These are phyloP conservation scores for Colletotrichum shisoi DNA, from an alignment of 2,329 filamentous ascomycete genomes.

Conservation along the genomic window DNA sequence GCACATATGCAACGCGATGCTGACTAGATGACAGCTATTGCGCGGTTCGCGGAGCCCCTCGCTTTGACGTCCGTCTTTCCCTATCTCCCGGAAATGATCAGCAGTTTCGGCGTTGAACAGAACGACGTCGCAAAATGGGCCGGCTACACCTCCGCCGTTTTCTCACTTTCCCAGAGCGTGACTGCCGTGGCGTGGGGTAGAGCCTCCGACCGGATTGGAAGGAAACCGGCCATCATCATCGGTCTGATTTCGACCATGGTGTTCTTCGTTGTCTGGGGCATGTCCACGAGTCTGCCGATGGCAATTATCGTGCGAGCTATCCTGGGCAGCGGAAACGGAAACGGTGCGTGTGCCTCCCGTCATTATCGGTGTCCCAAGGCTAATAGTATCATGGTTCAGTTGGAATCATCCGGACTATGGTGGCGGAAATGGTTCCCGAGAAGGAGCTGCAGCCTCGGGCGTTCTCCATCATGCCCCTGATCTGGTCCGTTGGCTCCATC, in stretches of 20 bases:
- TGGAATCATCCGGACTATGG: conserved; percentile 90
- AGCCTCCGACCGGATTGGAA: conserved; percentile 78
- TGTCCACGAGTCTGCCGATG: conserved; percentile 81
- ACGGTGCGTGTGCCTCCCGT: conserved; percentile 59
- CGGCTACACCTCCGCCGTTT: conserved; percentile 75
- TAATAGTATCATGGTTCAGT: conserved; percentile 55
- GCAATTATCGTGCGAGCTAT: conserved; percentile 79
- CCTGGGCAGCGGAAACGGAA: conserved; percentile 87
- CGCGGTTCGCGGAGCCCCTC: conserved; percentile 78
- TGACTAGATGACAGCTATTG: conserved; percentile 65
- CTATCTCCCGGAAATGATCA: conserved; percentile 81
- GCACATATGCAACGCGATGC: not conserved
- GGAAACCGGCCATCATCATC: conserved; percentile 80
- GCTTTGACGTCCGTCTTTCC: conserved; percentile 77
- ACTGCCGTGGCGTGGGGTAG: conserved; percentile 80
- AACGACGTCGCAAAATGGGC: conserved; percentile 82
- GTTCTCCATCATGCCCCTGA: conserved; percentile 92
- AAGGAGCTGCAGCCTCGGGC: conserved; percentile 86
- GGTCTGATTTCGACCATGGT: conserved; percentile 82
- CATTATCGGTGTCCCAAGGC: not conserved
- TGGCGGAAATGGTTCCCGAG: conserved; percentile 90
- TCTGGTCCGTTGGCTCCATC: conserved; percentile 85
- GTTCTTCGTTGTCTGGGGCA: conserved; percentile 81
- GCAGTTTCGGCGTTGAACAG: conserved; percentile 75
- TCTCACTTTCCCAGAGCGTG: conserved; percentile 74